phyloP scores from a whole-genome alignment of 176 grass and related monocot genomes.

The Zoysia pacifica region DNA sequence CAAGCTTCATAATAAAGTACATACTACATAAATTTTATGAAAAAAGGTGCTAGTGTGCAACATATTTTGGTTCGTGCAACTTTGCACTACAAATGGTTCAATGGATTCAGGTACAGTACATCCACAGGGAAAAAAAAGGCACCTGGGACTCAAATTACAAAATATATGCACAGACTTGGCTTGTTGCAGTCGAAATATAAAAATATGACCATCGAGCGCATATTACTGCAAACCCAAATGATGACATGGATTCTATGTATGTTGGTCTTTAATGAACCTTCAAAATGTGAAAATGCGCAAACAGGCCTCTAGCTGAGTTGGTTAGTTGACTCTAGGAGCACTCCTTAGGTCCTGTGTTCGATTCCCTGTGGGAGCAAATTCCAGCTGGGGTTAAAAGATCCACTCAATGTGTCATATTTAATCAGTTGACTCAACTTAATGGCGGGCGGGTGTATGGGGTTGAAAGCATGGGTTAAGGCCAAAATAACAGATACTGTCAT shows the following conservation, averaged over 20 bases:
- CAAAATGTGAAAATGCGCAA: neutral
- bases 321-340: no score
- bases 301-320: no score
- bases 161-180: neutral
- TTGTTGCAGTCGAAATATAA: neutral
- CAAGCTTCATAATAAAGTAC: neutral
- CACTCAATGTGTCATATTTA: no score
- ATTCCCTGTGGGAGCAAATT: no score
- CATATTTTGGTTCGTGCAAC: neutral
- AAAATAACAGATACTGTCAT: slow-evolving; percentile 14
- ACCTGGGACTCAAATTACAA: neutral
- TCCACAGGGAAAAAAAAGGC: neutral
- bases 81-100: neutral
- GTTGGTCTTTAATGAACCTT: neutral
- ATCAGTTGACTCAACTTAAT: no score
- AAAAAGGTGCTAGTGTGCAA: neutral
- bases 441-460: no score
- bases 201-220: neutral
- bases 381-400: no score
- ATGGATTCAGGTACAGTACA: neutral
- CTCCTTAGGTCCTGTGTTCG: no score
- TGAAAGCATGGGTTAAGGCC: neutral
- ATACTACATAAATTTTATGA: neutral
- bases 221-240: neutral
- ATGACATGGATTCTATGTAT: neutral